Evolutionary conservation across 192 early-diverging fungal genomes (phyloP), one percentile per base, ranked within the genome.

Genomic region (Coemansia sp.): DNA sequence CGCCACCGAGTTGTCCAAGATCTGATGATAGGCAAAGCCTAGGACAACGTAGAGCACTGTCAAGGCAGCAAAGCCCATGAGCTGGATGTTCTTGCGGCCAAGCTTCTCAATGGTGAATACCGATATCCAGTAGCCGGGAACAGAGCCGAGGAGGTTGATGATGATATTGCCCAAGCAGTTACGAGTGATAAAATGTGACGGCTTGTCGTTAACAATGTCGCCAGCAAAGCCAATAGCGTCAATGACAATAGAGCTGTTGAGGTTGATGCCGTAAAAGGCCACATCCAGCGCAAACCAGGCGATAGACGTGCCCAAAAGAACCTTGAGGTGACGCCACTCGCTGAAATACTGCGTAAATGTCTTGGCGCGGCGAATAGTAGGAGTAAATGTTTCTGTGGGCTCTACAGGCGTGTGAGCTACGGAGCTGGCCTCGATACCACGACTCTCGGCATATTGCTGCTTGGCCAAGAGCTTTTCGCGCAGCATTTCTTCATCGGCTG

Each of bases 41-140:
- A 91, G 66, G 16, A 90, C 70, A 23, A 87, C 69, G 58, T 95
- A 93, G 59, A 93, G 70, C 38, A 94, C 78, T 28, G 91, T 87
- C 24, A 91, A 83, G 59, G 90, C 77, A 16, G 50, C 83, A 77
- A 95, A 97, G 35, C 95, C 95, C 65, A 90, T 69, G 67, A 93
- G 86, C 66, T 95, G 94, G 62, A 98, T 96, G 36, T 78, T 73
- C 73, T 93, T 95, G 65, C 96, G 91, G 56, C 96, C 96, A 23
- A 91, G 62, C 63, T 76, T 77, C 60, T 98, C 96, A 21, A 98
- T 90, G 13, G 88, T 73, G 63, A 90, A 89, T 57, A 98, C 93
- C 5, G 91, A 87, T 76, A 98, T 83, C 92, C 91, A 95, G 88
- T 96, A 98, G 45, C 96, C 96, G 34, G 96, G 96, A 13, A 98